Percentiles rank a stretch among this genome's conserved stretches.
phyloP scores from a whole-genome alignment of 768 basidiomycete species.

The Mycena galericulata region DNA sequence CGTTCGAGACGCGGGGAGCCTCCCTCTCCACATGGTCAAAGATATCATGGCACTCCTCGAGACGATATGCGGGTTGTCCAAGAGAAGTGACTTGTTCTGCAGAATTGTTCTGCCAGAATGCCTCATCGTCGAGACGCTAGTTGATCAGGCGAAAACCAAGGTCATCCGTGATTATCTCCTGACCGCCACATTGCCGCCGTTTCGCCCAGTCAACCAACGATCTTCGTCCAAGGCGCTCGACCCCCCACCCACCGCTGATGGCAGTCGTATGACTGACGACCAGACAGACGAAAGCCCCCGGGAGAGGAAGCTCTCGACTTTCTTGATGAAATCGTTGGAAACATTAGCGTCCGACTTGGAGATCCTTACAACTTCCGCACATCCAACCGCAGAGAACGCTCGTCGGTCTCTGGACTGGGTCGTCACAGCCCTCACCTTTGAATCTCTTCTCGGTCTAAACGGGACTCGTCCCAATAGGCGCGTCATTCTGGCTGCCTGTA shows the following conservation, averaged over 20 bases:
- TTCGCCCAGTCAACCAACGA: conserved; percentile 33
- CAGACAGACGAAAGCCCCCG: conserved; percentile 55
- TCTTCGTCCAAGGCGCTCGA: conserved; percentile 4
- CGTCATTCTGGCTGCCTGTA: conserved; percentile 73
- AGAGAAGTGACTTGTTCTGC: conserved; percentile 58
- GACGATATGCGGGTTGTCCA: conserved; percentile 69
- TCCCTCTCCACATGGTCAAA: conserved; percentile 64
- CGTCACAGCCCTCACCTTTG: conserved; percentile 74
- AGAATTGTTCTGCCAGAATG: conserved; percentile 77
- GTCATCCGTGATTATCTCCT: conserved; percentile 81
- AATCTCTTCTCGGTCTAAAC: conserved; percentile 73
- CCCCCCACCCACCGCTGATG: conserved; percentile 15
- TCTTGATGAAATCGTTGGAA: conserved; percentile 74
- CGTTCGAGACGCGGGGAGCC: conserved; percentile 49
- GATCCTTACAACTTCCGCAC: conserved; percentile 40
- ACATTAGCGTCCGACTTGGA: conserved; percentile 63
- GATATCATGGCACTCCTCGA: conserved; percentile 77
- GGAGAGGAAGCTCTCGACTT: conserved; percentile 72
- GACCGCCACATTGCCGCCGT: conserved; percentile 67
- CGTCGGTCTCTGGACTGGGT: conserved; percentile 79
- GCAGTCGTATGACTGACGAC: conserved; percentile 11
- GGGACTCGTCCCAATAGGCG: conserved; percentile 70
- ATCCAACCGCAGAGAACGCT: conserved; percentile 70
- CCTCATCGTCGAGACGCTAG: conserved; percentile 67
- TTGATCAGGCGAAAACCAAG: conserved; percentile 67